These are phyloP conservation scores for Ophiocordyceps camponoti-leonardi DNA, from an alignment of 2,329 filamentous ascomycete genomes.

Conservation along the genomic window DNA sequence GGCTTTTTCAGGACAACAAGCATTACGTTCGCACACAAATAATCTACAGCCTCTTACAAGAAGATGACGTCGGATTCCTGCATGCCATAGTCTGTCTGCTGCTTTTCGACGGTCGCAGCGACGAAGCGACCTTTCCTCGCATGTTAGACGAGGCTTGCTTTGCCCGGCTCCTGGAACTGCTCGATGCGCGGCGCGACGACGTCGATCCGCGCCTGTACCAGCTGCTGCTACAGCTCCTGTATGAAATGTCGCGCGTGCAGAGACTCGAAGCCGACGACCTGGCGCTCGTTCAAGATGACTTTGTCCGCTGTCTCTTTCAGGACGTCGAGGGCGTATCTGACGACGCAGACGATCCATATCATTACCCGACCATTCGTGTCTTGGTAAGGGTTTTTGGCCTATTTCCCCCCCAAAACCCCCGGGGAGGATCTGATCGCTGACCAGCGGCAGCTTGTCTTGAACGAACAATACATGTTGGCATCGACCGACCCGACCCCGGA, in stretches of 20 bases:
- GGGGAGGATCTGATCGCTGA: too few relatives aligned
- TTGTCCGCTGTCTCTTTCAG: slow-evolving; percentile 68
- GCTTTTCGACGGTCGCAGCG: slow-evolving; percentile 65
- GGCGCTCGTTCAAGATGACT: slow-evolving; percentile 58
- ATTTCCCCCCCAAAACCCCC: too few relatives aligned
- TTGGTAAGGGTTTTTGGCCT: slow-evolving; percentile 40
- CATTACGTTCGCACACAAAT: slow-evolving; percentile 89
- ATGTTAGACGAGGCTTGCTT: slow-evolving; percentile 84
- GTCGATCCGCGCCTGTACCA: slow-evolving; percentile 59
- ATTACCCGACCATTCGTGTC: slow-evolving; percentile 87
- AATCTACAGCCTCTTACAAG: slow-evolving; percentile 69
- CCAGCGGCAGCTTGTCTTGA: slow-evolving; percentile 59
- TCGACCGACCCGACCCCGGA: slow-evolving; percentile 34
- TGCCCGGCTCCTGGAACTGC: slow-evolving; percentile 63
- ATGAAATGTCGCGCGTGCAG: slow-evolving; percentile 93
- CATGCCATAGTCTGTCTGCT: slow-evolving; percentile 73
- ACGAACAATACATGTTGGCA: slow-evolving; percentile 93
- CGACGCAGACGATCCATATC: slow-evolving; percentile 82
- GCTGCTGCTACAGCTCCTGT: slow-evolving; percentile 71
- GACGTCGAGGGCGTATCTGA: slow-evolving; percentile 79
- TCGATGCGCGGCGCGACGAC: slow-evolving; percentile 46
- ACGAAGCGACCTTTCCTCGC: slow-evolving; percentile 64
- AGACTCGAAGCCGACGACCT: slow-evolving; percentile 62
- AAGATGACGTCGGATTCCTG: slow-evolving; percentile 67
- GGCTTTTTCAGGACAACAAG: slow-evolving; percentile 55